A percentile compares a stretch with the other conserved stretches of the same genome.
These are phyloP conservation scores for Trichosporon sp. DNA, from an alignment of 1,284 basidiomycete genomes.

Conservation along the genomic window DNA sequence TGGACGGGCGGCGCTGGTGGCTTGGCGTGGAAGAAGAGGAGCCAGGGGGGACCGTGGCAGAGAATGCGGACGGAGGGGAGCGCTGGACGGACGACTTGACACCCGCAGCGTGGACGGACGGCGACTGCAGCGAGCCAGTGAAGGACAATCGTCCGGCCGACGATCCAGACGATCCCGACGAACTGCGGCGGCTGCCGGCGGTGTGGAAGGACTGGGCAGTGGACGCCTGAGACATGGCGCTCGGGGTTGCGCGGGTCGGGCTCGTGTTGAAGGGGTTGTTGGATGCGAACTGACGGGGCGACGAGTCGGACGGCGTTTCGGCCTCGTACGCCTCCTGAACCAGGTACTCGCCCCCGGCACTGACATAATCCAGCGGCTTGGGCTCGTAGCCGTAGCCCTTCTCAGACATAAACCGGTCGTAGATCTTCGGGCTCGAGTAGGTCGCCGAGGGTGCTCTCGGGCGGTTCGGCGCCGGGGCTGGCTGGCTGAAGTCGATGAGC, in stretches of 20 bases:
- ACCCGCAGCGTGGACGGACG: not conserved
- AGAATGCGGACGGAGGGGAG: not conserved
- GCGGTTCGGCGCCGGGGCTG: not conserved
- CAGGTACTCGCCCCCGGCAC: conserved; percentile 7
- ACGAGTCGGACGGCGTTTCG: not conserved
- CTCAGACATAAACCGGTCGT: conserved; percentile 19
- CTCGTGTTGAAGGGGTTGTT: not conserved
- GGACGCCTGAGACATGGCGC: not conserved
- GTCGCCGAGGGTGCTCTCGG: conserved; percentile 3
- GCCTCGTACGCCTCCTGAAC: conserved; percentile 18
- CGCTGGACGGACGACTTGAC: not conserved
- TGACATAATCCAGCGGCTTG: conserved; percentile 8
- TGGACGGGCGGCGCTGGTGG: not conserved
- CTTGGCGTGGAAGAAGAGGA: not conserved
- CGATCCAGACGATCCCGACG: not conserved
- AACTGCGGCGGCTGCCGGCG: not conserved
- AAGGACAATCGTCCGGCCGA: not conserved
- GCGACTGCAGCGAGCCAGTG: not conserved
- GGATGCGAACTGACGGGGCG: not conserved
- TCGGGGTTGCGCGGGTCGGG: not conserved
- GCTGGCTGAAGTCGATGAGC: conserved; percentile 2
- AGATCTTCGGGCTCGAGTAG: conserved; percentile 7
- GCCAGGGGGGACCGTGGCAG: not conserved
- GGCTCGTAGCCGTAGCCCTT: conserved; percentile 27
- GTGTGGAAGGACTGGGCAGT: not conserved